phyloP scores from a whole-genome alignment of 148 eudicot species.

The Camellia japonica region DNA sequence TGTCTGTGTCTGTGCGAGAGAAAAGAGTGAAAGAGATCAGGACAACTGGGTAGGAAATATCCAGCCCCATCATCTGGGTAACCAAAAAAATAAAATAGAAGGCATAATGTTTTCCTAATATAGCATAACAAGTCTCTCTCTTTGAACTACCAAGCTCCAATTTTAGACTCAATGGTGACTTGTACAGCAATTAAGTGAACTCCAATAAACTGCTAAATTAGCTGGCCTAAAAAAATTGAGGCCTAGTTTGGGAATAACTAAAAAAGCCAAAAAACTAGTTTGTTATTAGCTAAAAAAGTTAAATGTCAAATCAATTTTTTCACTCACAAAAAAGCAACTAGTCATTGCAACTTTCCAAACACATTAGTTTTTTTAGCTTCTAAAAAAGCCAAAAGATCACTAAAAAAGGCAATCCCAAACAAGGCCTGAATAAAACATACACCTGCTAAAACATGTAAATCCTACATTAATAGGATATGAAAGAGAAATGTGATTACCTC shows the following conservation, averaged over 20 bases:
- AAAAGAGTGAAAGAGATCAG: neutral
- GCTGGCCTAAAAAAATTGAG: neutral
- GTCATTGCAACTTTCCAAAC: no score
- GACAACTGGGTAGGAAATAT: neutral
- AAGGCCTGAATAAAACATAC: no score
- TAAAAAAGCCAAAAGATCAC: no score
- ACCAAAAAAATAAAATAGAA: neutral
- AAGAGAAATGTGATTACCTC: slow-evolving; percentile 42
- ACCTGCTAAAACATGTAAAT: neutral
- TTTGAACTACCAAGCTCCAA: neutral
- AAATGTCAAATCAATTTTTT: no score
- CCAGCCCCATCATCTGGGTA: neutral
- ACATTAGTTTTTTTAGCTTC: no score
- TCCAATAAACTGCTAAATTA: neutral
- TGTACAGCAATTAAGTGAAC: neutral
- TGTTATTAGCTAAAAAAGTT: no score
- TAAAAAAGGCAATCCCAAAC: no score
- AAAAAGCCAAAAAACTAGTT: no score
- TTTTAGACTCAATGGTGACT: neutral
- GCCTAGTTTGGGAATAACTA: no score
- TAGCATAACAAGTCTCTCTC: neutral
- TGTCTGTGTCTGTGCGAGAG: no score
- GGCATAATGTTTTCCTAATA: no score
- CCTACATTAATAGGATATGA: neutral
- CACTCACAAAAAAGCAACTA: no score